These are phyloP conservation scores for Mangifera indica DNA, from an alignment of 345 rosid genomes.

Conservation along the genomic window DNA sequence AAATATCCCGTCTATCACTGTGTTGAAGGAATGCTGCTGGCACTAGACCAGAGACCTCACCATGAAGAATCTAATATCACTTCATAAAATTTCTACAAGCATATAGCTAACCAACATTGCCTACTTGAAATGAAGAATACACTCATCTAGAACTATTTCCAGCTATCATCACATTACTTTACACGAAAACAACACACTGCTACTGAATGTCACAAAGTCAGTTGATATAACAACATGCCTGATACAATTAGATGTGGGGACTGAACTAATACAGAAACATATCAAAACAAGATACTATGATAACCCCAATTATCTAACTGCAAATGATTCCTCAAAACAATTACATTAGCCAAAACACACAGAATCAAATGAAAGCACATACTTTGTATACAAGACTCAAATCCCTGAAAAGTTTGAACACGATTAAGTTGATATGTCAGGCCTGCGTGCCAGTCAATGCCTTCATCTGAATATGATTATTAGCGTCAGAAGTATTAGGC, in stretches of 20 bases:
- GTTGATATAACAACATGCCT: too few species aligned
- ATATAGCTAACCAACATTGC: neutral
- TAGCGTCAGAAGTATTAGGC: slow-evolving; percentile 48
- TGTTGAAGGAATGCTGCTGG: neutral
- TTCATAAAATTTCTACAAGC: neutral
- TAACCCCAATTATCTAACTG: neutral
- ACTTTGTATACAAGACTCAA: slow-evolving; percentile 9
- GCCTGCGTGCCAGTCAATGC: slow-evolving; percentile 80
- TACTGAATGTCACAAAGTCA: too few species aligned
- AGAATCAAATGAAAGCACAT: slow-evolving; percentile 1
- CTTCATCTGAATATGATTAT: slow-evolving; percentile 74
- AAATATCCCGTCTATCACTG: neutral
- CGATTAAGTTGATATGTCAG: slow-evolving; percentile 25
- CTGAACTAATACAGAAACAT: neutral
- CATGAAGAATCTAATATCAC: slow-evolving; percentile 2
- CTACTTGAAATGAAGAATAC: neutral
- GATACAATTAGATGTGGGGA: neutral
- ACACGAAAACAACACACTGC: too few species aligned
- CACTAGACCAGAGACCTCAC: neutral
- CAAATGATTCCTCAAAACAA: neutral
- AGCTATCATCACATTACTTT: neutral
- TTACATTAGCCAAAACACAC: neutral
- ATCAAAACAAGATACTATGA: neutral
- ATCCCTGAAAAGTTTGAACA: neutral
- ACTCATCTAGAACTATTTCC: neutral